Conservation (phyloP, 805 yeast species). For the Dipodascus albidus region DNA sequence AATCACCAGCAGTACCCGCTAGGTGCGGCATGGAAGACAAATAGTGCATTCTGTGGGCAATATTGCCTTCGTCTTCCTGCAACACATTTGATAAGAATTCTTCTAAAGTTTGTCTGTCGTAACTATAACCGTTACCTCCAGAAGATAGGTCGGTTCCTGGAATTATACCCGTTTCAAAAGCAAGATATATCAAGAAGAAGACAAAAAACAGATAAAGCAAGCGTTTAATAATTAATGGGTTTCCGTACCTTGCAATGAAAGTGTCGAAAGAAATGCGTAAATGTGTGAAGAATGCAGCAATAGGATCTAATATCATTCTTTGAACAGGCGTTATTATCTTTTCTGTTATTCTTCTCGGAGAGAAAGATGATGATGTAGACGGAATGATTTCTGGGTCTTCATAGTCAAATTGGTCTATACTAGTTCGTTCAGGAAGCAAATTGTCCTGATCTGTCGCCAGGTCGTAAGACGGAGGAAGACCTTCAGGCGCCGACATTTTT, state of each 20-base stretch:
- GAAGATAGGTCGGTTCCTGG: constrained; percentile 32
- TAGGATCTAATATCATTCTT: constrained; percentile 35
- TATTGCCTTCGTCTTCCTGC: constrained; percentile 33
- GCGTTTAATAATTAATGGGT: constrained; percentile 74
- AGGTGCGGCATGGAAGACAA: constrained; percentile 73
- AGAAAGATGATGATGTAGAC: constrained; percentile 11
- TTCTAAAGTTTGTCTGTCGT: constrained; percentile 31
- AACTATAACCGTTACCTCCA: constrained; percentile 39
- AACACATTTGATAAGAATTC: constrained; percentile 40
- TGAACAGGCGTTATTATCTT: constrained; percentile 31
- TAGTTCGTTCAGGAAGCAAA: constrained; percentile 9
- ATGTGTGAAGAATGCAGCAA: constrained; percentile 28
- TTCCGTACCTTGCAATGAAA: constrained; percentile 56
- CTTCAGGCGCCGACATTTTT: background rate
- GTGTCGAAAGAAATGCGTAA: constrained; percentile 39
- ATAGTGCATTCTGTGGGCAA: constrained; percentile 60
- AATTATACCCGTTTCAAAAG: constrained; percentile 46
- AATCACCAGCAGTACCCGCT: constrained; percentile 82
- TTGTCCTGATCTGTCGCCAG: constrained; percentile 5
- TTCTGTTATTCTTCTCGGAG: constrained; percentile 8
- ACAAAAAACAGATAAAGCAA: constrained; percentile 58
- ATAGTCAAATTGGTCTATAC: constrained; percentile 1
- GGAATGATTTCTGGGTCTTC: background rate
- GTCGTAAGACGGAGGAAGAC: constrained; percentile 2
- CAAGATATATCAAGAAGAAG: constrained; percentile 43